Evolutionary conservation across 495 filamentous ascomycete genomes (phyloP).

Genomic region (Annulohypoxylon nitens): DNA sequence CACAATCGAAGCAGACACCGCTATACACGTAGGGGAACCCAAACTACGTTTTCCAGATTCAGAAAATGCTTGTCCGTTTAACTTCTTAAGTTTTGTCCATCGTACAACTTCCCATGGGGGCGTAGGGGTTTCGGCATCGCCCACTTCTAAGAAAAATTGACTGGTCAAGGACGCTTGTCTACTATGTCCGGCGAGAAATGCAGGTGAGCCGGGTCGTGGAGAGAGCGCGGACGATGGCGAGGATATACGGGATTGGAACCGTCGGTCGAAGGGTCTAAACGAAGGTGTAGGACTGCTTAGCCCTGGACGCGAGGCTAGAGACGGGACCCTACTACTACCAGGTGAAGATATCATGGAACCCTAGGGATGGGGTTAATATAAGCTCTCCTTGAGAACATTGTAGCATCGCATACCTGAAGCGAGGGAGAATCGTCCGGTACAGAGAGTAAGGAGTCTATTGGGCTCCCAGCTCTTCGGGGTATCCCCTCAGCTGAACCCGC

Average conservation of each 20-base stretch:
- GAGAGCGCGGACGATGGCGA: conserved; percentile 65
- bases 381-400: conserved; percentile 34
- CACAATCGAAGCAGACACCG: conserved; percentile 89
- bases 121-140: conserved; percentile 74
- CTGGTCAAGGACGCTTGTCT: conserved; percentile 79
- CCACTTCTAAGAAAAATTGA: conserved; percentile 65
- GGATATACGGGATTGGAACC: conserved; percentile 88
- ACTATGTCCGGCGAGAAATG: conserved; percentile 79
- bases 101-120: conserved; percentile 96
- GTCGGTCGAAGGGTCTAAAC: conserved; percentile 90
- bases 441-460: conserved; percentile 68
- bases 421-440: conserved; percentile 92
- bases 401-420: conserved; percentile 72
- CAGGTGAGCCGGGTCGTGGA: conserved; percentile 81
- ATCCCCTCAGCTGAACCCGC: conserved; percentile 60
- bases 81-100: conserved; percentile 94
- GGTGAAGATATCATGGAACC: conserved; percentile 85
- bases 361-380: conserved; percentile 60
- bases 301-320: conserved; percentile 61
- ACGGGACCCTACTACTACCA: conserved; percentile 70
- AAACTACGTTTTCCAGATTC: conserved; percentile 94
- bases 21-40: conserved; percentile 89
- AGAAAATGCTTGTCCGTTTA: conserved; percentile 92
- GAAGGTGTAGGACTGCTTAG: conserved; percentile 76
- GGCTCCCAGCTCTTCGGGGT: conserved; percentile 59